Conservation (phyloP, 257 asterid species). For the Verbascum thapsus region DNA sequence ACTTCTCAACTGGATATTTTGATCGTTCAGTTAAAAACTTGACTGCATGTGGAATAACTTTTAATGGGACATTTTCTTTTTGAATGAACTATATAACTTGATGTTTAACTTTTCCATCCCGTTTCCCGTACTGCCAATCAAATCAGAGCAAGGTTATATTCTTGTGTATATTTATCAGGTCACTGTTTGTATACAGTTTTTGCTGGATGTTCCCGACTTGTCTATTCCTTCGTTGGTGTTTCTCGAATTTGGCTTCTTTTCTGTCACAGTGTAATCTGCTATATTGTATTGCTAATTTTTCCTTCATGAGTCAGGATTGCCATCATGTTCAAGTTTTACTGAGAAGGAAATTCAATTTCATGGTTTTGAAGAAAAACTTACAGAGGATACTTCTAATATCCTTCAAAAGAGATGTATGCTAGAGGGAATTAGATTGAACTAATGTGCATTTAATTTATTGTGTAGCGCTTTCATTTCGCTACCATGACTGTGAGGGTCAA, state of each 20-base stretch:
- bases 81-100: constrained; percentile 7
- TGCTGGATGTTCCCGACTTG: not conserved
- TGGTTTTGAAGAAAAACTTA: constrained; percentile 22
- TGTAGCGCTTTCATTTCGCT: constrained; percentile 10
- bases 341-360: constrained; percentile 5
- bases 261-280: constrained; percentile 15
- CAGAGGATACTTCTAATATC: constrained; percentile 13
- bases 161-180: constrained; percentile 21
- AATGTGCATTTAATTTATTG: not conserved
- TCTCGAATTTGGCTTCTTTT: constrained; percentile 10
- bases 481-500: constrained; percentile 24
- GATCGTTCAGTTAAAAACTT: constrained; percentile 18
- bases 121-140: constrained; percentile 14
- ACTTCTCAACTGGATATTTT: not conserved
- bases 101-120: not conserved
- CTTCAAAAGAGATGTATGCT: constrained; percentile 12
- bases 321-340: not conserved
- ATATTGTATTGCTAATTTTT: constrained; percentile 1
- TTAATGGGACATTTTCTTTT: constrained; percentile 17
- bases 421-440: constrained; percentile 5
- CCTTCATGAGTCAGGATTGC: not conserved
- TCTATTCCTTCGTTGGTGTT: not conserved
- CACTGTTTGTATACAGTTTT: constrained; percentile 11
- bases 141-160: constrained; percentile 8
- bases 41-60: constrained; percentile 3